Evolutionary conservation across 1,284 basidiomycete genomes (phyloP).

Genomic region (Marasmius sp.): DNA sequence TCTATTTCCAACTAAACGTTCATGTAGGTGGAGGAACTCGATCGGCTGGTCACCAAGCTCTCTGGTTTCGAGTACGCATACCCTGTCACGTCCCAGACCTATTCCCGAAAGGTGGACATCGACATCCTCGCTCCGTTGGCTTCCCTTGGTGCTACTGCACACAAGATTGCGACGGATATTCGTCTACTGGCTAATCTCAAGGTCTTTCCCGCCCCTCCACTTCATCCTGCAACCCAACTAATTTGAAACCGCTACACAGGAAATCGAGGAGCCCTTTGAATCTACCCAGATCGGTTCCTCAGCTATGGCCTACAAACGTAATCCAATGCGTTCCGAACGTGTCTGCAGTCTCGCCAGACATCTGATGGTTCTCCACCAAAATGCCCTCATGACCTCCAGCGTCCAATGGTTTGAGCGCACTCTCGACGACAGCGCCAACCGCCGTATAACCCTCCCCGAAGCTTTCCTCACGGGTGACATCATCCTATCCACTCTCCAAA

Average conservation of each 20-base stretch:
- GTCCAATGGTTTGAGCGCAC: constrained; percentile 98
- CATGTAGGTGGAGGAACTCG: constrained; percentile 82
- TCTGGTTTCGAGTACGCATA: constrained; percentile 94
- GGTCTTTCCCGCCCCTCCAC: constrained; percentile 33
- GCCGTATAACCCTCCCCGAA: constrained; percentile 93
- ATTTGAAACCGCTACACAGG: constrained; percentile 40
- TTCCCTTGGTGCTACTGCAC: constrained; percentile 91
- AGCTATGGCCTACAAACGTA: constrained; percentile 99
- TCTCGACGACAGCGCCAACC: constrained; percentile 95
- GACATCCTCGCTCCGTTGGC: constrained; percentile 91
- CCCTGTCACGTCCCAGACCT: constrained; percentile 98
- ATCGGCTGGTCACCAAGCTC: constrained; percentile 86
- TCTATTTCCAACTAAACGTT: background rate
- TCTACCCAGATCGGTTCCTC: constrained; percentile 98
- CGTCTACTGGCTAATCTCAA: constrained; percentile 92
- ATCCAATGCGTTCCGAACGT: constrained; percentile 98
- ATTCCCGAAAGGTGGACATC: constrained; percentile 96
- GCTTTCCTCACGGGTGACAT: constrained; percentile 98
- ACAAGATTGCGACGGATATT: constrained; percentile 98
- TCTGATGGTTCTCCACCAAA: constrained; percentile 91
- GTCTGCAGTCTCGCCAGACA: constrained; percentile 94
- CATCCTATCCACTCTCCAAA: constrained; percentile 92
- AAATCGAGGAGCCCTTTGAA: constrained; percentile 99
- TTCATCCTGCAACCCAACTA: background rate
- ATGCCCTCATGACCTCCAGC: constrained; percentile 88